These are phyloP conservation scores for Scortechinia acanthostroma DNA, from an alignment of 2,329 filamentous ascomycete genomes.

Conservation along the genomic window DNA sequence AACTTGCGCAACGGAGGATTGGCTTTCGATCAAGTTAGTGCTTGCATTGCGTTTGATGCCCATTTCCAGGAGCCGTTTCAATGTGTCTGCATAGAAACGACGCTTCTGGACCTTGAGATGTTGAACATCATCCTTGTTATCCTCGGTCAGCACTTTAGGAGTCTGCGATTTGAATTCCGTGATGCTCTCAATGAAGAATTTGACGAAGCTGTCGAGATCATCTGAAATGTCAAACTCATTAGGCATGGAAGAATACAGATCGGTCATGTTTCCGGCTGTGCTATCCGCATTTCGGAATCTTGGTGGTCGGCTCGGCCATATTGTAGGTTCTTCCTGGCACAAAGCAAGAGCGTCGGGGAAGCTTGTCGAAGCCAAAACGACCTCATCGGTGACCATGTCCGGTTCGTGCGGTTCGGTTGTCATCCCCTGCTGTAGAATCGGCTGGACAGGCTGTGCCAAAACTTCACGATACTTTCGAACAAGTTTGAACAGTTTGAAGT, in stretches of 20 bases:
- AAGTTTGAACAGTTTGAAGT: conserved; percentile 84
- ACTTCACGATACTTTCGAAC: conserved; percentile 82
- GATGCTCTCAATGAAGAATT: conserved; percentile 60
- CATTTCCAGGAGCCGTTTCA: conserved; percentile 80
- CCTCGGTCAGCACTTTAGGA: conserved; percentile 72
- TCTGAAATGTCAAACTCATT: conserved; percentile 45
- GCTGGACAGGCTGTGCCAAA: conserved; percentile 69
- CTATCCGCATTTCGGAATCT: conserved; percentile 65
- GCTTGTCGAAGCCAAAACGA: background rate
- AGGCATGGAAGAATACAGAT: conserved; percentile 43
- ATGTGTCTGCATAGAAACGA: conserved; percentile 79
- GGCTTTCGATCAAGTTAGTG: conserved; percentile 64
- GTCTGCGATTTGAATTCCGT: conserved; percentile 76
- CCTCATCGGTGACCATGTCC: conserved; percentile 3
- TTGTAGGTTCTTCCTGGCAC: conserved; percentile 14
- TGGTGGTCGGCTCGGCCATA: conserved; percentile 38
- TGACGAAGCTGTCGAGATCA: conserved; percentile 62
- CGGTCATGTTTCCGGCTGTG: conserved; percentile 70
- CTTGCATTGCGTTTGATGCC: conserved; percentile 79
- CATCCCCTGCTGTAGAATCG: conserved; percentile 51
- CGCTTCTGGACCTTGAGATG: conserved; percentile 87
- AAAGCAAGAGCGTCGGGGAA: conserved; percentile 6
- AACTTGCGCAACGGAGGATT: conserved; percentile 64
- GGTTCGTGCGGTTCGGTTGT: conserved; percentile 1
- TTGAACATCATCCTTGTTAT: conserved; percentile 77